phyloP scores from a whole-genome alignment of 106 monocot species.

The Gastrodia elata region DNA sequence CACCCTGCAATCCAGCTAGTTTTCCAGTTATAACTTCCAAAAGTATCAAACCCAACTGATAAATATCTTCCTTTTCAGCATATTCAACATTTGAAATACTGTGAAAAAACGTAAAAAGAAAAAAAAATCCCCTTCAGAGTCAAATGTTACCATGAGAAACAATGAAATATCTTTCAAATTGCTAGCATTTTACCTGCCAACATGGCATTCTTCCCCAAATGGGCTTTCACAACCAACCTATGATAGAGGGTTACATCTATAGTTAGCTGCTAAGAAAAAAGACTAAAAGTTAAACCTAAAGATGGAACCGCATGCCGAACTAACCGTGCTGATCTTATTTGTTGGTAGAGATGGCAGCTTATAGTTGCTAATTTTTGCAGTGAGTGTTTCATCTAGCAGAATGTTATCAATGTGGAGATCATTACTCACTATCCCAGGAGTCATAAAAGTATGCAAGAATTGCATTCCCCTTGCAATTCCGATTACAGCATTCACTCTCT shows the following conservation, averaged over 20 bases:
- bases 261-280: too few species aligned
- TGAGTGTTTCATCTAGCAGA: conserved; percentile 70
- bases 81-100: conserved; percentile 30
- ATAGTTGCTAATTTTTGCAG: conserved; percentile 78
- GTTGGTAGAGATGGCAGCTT: conserved; percentile 55
- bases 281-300: too few species aligned
- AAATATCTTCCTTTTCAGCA: conserved; percentile 52
- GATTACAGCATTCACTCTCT: conserved; percentile 68
- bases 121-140: neutral
- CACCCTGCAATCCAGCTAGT: conserved; percentile 14
- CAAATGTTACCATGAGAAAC: neutral
- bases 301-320: neutral
- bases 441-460: conserved; percentile 65
- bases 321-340: conserved; percentile 62
- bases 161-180: neutral
- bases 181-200: conserved; percentile 27
- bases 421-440: conserved; percentile 70
- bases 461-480: conserved; percentile 82
- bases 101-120: neutral
- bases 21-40: conserved; percentile 55
- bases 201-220: conserved; percentile 39
- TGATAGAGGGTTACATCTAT: too few species aligned
- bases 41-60: conserved; percentile 54
- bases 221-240: conserved; percentile 52
- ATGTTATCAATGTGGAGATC: conserved; percentile 65